phyloP scores from a whole-genome alignment of 306 rosid genomes.

The Pyrus pyrifolia region DNA sequence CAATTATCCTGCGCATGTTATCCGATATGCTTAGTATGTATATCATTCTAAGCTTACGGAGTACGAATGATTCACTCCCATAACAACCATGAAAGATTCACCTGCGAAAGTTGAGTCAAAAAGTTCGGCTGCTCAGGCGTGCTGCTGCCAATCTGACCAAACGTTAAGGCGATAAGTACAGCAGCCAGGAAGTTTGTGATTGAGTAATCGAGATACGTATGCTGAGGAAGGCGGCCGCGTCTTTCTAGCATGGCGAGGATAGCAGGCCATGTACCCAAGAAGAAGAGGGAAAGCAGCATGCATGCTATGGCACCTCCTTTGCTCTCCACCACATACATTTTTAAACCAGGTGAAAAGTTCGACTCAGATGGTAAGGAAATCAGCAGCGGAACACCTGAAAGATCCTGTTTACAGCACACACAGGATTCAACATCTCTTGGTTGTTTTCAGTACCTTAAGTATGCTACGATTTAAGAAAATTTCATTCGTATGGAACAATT shows the following conservation, averaged over 20 bases:
- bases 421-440: background rate
- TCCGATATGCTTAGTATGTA: background rate
- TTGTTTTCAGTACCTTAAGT: too few species aligned
- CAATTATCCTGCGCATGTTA: conserved; percentile 57
- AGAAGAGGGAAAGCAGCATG: conserved; percentile 62
- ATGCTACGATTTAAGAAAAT: too few species aligned
- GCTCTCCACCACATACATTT: conserved; percentile 81
- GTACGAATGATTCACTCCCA: background rate
- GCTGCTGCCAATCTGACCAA: conserved; percentile 71
- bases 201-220: conserved; percentile 83
- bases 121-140: conserved; percentile 47
- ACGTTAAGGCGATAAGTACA: conserved; percentile 70
- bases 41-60: background rate
- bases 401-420: conserved; percentile 31
- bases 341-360: conserved; percentile 22
- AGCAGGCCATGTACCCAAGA: conserved; percentile 94
- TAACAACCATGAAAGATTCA: background rate
- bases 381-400: conserved; percentile 20
- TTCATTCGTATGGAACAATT: background rate
- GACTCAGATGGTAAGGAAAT: conserved; percentile 22
- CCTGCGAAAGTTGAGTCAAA: conserved; percentile 69
- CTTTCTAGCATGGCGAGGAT: conserved; percentile 66
- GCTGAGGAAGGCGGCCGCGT: conserved; percentile 92
- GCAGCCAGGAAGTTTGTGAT: conserved; percentile 81
- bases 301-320: conserved; percentile 82